Evolutionary conservation across 441 rosid species (phyloP).

Genomic region (Mallotus repandus): DNA sequence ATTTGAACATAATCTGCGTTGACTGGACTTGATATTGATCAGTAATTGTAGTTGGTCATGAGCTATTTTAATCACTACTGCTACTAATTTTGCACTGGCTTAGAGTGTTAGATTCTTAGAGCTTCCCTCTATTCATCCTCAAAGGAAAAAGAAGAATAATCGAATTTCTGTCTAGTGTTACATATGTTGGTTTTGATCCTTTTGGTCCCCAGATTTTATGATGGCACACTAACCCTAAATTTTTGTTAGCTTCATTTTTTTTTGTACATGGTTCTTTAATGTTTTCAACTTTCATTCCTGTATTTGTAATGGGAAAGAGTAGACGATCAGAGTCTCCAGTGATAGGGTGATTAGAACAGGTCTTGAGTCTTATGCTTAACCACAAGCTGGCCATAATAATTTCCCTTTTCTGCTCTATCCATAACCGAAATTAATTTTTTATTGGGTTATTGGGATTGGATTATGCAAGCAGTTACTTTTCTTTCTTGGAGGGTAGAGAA

Average conservation of each 20-base stretch:
- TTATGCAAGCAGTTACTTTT: too few relatives aligned
- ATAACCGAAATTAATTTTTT: not conserved
- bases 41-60: conserved; percentile 15
- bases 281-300: too few relatives aligned
- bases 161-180: not conserved
- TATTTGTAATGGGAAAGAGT: too few relatives aligned
- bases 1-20: conserved; percentile 8
- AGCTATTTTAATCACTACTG: conserved; percentile 13
- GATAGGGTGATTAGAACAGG: too few relatives aligned
- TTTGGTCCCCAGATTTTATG: not conserved
- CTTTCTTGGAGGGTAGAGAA: not conserved
- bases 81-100: conserved; percentile 3
- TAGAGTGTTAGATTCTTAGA: conserved; percentile 1
- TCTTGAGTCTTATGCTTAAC: too few relatives aligned
- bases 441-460: not conserved
- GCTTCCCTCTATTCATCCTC: not conserved
- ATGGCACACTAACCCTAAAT: too few relatives aligned
- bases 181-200: conserved; percentile 6
- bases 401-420: not conserved
- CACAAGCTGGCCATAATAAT: too few relatives aligned
- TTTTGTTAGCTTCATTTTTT: too few relatives aligned
- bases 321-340: too few relatives aligned
- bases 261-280: too few relatives aligned
- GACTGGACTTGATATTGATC: conserved; percentile 32
- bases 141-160: not conserved